A percentile compares a stretch with the other conserved stretches of the same genome.
These are phyloP conservation scores for Austroboletus eburneus DNA, from an alignment of 768 basidiomycete species.

Conservation along the genomic window DNA sequence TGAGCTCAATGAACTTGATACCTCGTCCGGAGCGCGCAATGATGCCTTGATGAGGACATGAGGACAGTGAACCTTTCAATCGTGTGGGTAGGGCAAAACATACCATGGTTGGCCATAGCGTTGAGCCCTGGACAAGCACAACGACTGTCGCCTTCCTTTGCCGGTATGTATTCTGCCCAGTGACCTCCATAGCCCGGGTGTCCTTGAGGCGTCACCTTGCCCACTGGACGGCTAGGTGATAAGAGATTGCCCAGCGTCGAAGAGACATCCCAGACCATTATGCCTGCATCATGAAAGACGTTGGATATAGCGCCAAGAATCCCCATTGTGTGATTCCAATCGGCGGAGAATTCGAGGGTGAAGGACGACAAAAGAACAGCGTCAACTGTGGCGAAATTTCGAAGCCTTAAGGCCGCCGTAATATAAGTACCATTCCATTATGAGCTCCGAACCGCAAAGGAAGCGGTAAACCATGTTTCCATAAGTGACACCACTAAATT, in stretches of 20 bases:
- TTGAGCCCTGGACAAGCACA: slow-evolving; percentile 71
- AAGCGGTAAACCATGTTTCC: no score
- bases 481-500: no score
- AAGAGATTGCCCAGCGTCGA: slow-evolving; percentile 14
- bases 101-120: slow-evolving; percentile 79
- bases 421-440: no score
- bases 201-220: slow-evolving; percentile 50
- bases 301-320: slow-evolving; percentile 10
- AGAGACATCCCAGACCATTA: slow-evolving; percentile 11
- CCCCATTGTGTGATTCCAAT: no score
- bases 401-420: no score
- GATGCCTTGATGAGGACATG: slow-evolving; percentile 25
- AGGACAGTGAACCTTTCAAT: no score
- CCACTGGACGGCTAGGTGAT: slow-evolving; percentile 33
- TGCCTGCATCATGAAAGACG: neutral
- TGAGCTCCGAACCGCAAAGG: no score
- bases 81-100: neutral
- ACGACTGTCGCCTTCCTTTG: slow-evolving; percentile 60
- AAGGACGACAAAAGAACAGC: no score
- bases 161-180: slow-evolving; percentile 65
- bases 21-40: slow-evolving; percentile 62
- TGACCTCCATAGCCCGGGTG: no score
- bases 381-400: no score
- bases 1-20: slow-evolving; percentile 52
- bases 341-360: no score